Percentiles rank a stretch among this genome's conserved stretches.
Evolutionary conservation across 2,329 filamentous ascomycete genomes (phyloP).

Genomic region (Geosmithia morbida): DNA sequence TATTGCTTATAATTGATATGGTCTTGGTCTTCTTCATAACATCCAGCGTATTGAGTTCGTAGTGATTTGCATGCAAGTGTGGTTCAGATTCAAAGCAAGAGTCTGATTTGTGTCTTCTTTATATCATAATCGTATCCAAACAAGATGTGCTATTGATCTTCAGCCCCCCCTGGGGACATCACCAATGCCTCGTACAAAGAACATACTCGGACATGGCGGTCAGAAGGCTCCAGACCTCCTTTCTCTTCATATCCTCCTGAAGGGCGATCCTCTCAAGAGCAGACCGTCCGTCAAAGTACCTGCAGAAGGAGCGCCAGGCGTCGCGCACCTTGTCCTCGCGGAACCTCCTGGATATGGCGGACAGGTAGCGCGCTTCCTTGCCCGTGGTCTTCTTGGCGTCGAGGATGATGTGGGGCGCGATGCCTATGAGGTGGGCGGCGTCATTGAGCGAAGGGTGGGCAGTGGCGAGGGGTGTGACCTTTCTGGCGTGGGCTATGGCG

Average conservation of each 20-base stretch:
- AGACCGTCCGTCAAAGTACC: slow-evolving; percentile 77
- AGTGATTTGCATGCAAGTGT: no score
- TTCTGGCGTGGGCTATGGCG: slow-evolving; percentile 38
- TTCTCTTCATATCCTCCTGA: slow-evolving; percentile 76
- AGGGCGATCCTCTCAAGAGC: slow-evolving; percentile 77
- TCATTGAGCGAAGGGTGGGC: slow-evolving; percentile 40
- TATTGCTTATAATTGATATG: no score
- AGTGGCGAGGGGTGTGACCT: slow-evolving; percentile 31
- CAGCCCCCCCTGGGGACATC: slow-evolving; percentile 1
- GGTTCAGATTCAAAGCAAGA: no score
- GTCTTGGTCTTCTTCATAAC: no score
- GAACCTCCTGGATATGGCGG: slow-evolving; percentile 41
- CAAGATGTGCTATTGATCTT: no score
- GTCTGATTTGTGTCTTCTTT: no score
- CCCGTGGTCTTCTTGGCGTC: slow-evolving; percentile 68
- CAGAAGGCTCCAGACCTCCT: slow-evolving; percentile 57
- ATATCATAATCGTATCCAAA: no score
- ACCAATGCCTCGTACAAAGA: slow-evolving; percentile 59
- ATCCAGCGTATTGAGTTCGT: no score
- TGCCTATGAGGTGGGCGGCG: slow-evolving; percentile 39
- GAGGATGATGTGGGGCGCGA: slow-evolving; percentile 54
- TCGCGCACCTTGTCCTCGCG: slow-evolving; percentile 43
- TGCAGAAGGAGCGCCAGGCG: slow-evolving; percentile 60
- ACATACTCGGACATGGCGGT: slow-evolving; percentile 54
- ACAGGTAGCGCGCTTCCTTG: slow-evolving; percentile 59